These are phyloP conservation scores for Phoenix roebelenii DNA, from an alignment of 176 grass and related monocot genomes.

Conservation along the genomic window DNA sequence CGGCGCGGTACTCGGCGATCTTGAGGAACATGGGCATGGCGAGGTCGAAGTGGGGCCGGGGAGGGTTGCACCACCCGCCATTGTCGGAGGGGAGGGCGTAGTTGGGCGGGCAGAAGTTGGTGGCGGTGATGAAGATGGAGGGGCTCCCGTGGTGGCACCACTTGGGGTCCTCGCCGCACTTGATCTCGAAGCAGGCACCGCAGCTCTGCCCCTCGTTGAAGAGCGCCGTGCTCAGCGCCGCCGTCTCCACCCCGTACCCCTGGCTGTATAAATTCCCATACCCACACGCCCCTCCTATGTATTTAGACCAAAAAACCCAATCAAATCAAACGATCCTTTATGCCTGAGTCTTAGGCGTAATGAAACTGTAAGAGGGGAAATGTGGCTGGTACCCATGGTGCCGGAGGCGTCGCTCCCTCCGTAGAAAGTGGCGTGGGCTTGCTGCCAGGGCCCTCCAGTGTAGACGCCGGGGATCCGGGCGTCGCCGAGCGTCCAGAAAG, in stretches of 20 bases:
- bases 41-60: slow-evolving; percentile 58
- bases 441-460: slow-evolving; percentile 48
- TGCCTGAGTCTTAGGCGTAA: background rate
- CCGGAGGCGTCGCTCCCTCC: slow-evolving; percentile 89
- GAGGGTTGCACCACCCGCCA: slow-evolving; percentile 65
- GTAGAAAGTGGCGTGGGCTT: slow-evolving; percentile 92
- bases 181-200: slow-evolving; percentile 47
- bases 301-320: background rate
- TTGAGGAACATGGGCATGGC: slow-evolving; percentile 87
- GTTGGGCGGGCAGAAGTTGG: slow-evolving; percentile 73
- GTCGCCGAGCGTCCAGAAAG: background rate
- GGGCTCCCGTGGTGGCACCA: slow-evolving; percentile 32
- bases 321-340: background rate
- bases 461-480: slow-evolving; percentile 14
- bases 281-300: slow-evolving; percentile 43
- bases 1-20: slow-evolving; percentile 70
- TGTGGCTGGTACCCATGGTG: slow-evolving; percentile 52
- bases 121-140: slow-evolving; percentile 47
- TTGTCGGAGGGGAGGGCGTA: slow-evolving; percentile 43
- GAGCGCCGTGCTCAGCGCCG: slow-evolving; percentile 70
- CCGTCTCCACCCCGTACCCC: slow-evolving; percentile 44
- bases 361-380: background rate
- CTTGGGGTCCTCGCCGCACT: slow-evolving; percentile 27
- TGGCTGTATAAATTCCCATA: slow-evolving; percentile 53
- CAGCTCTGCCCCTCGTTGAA: slow-evolving; percentile 47